Conservation (phyloP, 164 flowering plant genomes). For the Nymphaea thermarum region DNA sequence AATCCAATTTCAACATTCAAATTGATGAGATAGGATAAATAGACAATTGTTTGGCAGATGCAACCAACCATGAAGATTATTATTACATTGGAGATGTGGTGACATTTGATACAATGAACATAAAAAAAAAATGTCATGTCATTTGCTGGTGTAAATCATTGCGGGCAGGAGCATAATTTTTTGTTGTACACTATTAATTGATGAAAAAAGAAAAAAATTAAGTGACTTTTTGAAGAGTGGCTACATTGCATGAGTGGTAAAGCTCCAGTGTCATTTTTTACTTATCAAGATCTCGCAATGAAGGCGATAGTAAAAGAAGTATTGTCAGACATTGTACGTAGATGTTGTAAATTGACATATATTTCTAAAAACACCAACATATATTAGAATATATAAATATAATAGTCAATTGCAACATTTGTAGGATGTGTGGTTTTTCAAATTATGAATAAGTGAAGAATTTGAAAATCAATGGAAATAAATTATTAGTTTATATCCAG, state of each 20-base stretch:
- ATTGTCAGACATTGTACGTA: conserved; percentile 2
- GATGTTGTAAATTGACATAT: conserved; percentile 5
- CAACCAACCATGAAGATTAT: background rate
- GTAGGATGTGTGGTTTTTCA: background rate
- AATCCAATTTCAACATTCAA: conserved; percentile 2
- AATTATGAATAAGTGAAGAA: conserved; percentile 1
- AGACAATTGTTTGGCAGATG: conserved; percentile 5
- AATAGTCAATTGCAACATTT: background rate
- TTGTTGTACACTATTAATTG: conserved; percentile 2
- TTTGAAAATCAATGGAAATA: conserved; percentile 5
- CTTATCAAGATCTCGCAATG: conserved; percentile 3
- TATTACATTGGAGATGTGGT: conserved; percentile 6
- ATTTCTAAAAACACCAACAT: background rate
- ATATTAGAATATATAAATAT: background rate
- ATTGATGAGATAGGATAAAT: conserved; percentile 1
- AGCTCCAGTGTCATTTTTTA: conserved; percentile 7
- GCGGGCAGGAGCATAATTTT: conserved; percentile 1
- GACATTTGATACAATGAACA: conserved; percentile 2
- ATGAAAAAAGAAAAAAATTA: conserved; percentile 4
- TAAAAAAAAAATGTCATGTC: conserved; percentile 1
- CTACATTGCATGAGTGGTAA: conserved; percentile 6
- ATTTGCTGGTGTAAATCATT: conserved; percentile 6
- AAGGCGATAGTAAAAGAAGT: conserved; percentile 3
- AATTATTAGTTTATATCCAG: background rate
- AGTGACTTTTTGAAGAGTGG: conserved; percentile 8